Conservation (phyloP, 1,284 basidiomycete genomes). For the Pyrrhoderma noxium region DNA sequence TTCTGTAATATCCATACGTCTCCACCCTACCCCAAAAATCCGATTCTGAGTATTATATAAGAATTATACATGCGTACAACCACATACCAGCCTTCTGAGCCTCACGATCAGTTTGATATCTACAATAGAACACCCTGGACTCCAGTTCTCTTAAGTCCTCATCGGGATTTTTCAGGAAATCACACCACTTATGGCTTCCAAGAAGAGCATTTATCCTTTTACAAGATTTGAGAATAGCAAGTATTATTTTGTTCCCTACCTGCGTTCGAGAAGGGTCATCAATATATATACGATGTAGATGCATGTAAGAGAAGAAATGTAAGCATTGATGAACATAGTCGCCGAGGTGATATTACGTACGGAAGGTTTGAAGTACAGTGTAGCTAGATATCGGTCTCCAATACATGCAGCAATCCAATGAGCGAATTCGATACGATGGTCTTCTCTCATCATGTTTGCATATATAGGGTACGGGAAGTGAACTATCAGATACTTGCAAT, state of each 20-base stretch:
- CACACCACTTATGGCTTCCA: constrained; percentile 58
- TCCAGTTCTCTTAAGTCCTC: constrained; percentile 35
- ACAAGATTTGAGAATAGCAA: constrained; percentile 44
- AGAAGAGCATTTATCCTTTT: constrained; percentile 38
- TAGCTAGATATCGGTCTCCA: constrained; percentile 38
- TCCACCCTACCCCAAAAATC: constrained; percentile 57
- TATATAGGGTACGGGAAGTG: constrained; percentile 48
- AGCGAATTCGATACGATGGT: constrained; percentile 44
- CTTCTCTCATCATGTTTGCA: constrained; percentile 43
- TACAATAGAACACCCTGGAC: constrained; percentile 48
- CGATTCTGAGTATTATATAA: no score
- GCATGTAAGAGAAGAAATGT: no score
- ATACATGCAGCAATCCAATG: constrained; percentile 59
- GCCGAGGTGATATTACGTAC: constrained; percentile 32
- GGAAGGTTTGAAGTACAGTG: constrained; percentile 55
- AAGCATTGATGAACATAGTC: no score
- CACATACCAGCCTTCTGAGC: constrained; percentile 38
- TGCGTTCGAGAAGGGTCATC: constrained; percentile 24
- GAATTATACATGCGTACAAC: no score
- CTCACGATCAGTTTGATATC: constrained; percentile 35
- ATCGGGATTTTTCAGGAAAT: constrained; percentile 41
- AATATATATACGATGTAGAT: no score
- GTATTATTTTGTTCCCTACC: constrained; percentile 59
- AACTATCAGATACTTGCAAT: constrained; percentile 52
- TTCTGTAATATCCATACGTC: constrained; percentile 42